Conservation (phyloP, 331 rosid genomes). For the Dryas integrifolia region DNA sequence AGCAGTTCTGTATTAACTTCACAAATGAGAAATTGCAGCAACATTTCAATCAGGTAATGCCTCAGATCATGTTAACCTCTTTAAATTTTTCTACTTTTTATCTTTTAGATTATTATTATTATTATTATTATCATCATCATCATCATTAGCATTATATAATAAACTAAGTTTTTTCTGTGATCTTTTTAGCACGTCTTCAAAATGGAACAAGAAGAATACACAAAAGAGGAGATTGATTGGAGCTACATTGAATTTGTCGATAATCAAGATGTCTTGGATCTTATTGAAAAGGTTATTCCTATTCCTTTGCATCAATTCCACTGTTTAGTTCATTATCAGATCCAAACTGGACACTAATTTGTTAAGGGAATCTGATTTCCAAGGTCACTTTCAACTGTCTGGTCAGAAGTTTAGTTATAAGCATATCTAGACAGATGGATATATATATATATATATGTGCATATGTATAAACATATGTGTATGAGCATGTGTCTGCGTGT, state of each 20-base stretch:
- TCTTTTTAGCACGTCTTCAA: constrained; percentile 91
- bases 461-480: no score
- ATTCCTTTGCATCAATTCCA: constrained; percentile 27
- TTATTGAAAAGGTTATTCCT: constrained; percentile 80
- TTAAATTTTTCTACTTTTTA: constrained; percentile 18
- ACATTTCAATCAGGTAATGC: constrained; percentile 91
- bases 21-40: constrained; percentile 99
- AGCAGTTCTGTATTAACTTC: constrained; percentile 98
- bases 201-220: constrained; percentile 99
- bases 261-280: constrained; percentile 96
- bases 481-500: no score
- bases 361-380: constrained; percentile 12
- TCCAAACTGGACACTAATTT: constrained; percentile 19
- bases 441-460: no score
- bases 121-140: background rate
- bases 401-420: background rate
- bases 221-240: constrained; percentile 94
- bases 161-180: constrained; percentile 26
- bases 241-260: constrained; percentile 99
- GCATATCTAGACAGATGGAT: background rate
- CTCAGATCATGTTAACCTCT: constrained; percentile 32
- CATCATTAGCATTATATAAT: background rate
- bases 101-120: constrained; percentile 16
- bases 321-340: constrained; percentile 15
- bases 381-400: constrained; percentile 5